Conservation (phyloP, 1,139 yeast species). For the Pneumocystis oryctolagi region DNA sequence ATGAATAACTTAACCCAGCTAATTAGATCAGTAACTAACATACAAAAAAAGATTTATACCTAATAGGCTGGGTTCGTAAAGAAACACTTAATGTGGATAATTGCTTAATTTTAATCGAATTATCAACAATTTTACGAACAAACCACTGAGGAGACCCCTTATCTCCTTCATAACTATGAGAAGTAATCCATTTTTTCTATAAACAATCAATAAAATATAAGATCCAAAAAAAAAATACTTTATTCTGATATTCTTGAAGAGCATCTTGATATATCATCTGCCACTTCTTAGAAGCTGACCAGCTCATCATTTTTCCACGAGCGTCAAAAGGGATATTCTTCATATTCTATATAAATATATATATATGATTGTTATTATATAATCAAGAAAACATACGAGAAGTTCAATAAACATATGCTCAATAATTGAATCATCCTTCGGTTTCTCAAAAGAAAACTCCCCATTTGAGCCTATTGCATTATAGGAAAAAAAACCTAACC, state of each 20-base stretch:
- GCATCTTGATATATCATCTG: constrained; percentile 80
- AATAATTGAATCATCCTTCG: constrained; percentile 23
- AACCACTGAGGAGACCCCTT: constrained; percentile 54
- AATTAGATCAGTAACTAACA: background rate
- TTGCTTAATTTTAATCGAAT: constrained; percentile 53
- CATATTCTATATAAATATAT: constrained; percentile 51
- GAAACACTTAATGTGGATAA: constrained; percentile 81
- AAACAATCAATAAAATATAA: background rate
- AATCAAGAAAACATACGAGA: constrained; percentile 18
- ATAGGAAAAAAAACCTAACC: background rate
- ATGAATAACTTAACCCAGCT: constrained; percentile 74
- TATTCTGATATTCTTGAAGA: constrained; percentile 56
- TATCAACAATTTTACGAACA: constrained; percentile 58
- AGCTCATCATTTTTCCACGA: constrained; percentile 60
- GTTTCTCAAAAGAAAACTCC: constrained; percentile 21
- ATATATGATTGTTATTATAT: constrained; percentile 2
- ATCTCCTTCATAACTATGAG: constrained; percentile 23
- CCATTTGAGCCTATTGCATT: constrained; percentile 9
- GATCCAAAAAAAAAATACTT: constrained; percentile 15
- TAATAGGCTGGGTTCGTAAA: constrained; percentile 76
- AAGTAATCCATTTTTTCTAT: constrained; percentile 5
- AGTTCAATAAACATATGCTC: constrained; percentile 25
- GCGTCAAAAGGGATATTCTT: constrained; percentile 65
- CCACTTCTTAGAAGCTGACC: constrained; percentile 74
- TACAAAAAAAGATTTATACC: background rate